Evolutionary conservation across 345 rosid species (phyloP), one percentile per base, ranked within the genome.

Genomic region (Anacardium occidentale): DNA sequence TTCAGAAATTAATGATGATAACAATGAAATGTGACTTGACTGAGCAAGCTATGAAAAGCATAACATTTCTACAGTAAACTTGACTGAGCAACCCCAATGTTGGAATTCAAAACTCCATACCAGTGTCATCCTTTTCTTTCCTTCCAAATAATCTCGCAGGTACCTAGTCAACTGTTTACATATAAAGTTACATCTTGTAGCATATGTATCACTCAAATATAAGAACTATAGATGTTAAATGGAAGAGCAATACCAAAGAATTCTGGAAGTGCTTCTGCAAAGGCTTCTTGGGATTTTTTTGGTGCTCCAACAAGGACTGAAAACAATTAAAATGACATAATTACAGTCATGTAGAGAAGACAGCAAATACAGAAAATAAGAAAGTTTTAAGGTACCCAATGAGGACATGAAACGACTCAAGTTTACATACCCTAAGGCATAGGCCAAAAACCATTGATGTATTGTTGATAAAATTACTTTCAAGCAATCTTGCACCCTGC

Each of bases 361-460:
- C 5, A 12, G 13, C 54, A 52, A 5, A 66, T 0, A 67, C n/a
- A 66, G 32, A 69, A 54, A 61, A 4, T 1, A 0, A 0, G 26
- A 25, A 26, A 7, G 50, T 22, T 11, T 56, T 17, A 2, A 58
- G 63, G 64, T 24, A 57, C 50, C 44, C 24, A 44, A 57, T 29
- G 14, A 42, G 7, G 9, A 50, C 3, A 20, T 9, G 18, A 57
- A 5, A 17, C 25, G 40, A 57, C 42, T 37, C 71, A 32, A 74
- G 77, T 64, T 62, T 52, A 72, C 89, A 78, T 88, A 94, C 98
- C 78, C 92, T 85, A 53, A 94, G 78, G 85, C 97, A 92, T 26
- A 87, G 85, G 56, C 98, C 86, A 67, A 94, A 92, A 70, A 94
- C 94, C 97, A 94, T 90, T 22, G 96, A 91, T 58, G 97, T 94